A percentile compares a stretch with the other conserved stretches of the same genome.
These are phyloP conservation scores for Dicorynia guianensis DNA, from an alignment of 306 rosid genomes.

Conservation along the genomic window DNA sequence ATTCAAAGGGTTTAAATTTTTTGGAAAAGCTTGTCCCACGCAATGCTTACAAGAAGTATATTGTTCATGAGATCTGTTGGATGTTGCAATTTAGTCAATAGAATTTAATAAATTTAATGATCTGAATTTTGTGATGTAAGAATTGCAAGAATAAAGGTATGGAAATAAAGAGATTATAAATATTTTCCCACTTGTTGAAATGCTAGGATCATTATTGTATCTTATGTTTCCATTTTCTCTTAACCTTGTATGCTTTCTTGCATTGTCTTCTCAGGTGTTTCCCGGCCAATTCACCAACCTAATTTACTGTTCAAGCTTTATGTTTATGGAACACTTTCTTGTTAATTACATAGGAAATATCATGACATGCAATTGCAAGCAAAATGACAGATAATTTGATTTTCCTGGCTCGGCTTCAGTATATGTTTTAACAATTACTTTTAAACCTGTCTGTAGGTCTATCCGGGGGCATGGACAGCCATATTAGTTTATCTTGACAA, in stretches of 20 bases:
- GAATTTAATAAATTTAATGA: too few species aligned
- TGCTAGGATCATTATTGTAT: too few species aligned
- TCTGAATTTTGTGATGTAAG: too few species aligned
- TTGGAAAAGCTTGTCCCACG: too few species aligned
- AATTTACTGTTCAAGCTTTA: background rate
- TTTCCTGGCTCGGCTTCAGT: background rate
- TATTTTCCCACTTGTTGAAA: too few species aligned
- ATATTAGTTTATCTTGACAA: constrained; percentile 86
- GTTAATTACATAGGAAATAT: constrained; percentile 17
- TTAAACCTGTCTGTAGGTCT: constrained; percentile 61
- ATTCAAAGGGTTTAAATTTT: background rate
- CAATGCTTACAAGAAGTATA: too few species aligned
- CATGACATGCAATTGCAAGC: constrained; percentile 3
- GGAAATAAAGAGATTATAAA: too few species aligned
- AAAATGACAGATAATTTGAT: constrained; percentile 26
- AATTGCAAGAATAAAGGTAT: too few species aligned
- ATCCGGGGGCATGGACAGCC: constrained; percentile 98
- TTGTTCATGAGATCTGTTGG: too few species aligned
- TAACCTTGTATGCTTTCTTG: background rate
- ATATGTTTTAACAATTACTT: constrained; percentile 2
- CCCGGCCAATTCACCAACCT: constrained; percentile 7
- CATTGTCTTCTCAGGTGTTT: background rate
- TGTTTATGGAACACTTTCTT: constrained; percentile 19
- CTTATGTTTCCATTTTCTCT: background rate
- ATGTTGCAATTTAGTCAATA: too few species aligned